Evolutionary conservation across 2,329 filamentous ascomycete genomes (phyloP).

Genomic region (Dothistroma pini): DNA sequence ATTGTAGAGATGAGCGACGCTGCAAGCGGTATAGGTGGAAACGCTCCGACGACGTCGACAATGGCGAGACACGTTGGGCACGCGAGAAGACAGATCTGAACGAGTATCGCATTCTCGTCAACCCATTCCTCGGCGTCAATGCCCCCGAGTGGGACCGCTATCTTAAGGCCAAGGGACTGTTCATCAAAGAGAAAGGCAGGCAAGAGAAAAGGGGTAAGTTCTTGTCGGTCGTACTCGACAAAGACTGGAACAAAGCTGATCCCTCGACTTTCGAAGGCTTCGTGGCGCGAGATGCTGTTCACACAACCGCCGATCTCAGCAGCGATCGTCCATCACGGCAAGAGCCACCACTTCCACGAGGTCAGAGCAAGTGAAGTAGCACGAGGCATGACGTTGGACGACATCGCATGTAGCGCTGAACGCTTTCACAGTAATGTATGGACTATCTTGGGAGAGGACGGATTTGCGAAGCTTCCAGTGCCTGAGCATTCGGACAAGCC

Average conservation of each 20-base stretch:
- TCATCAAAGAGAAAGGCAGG: background rate
- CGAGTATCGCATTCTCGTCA: constrained; percentile 3
- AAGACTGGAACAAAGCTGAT: background rate
- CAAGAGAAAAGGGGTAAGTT: background rate
- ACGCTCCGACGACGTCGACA: background rate
- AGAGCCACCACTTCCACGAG: background rate
- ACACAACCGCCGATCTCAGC: background rate
- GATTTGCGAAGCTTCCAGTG: background rate
- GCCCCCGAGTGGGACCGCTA: background rate
- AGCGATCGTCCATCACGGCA: background rate
- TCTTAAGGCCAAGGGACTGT: background rate
- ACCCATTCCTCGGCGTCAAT: constrained; percentile 1
- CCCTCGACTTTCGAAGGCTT: background rate
- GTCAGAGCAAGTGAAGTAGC: background rate
- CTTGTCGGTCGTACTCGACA: background rate
- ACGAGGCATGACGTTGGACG: background rate
- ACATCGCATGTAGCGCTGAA: background rate
- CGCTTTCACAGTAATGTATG: background rate
- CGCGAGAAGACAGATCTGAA: background rate
- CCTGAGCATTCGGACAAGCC: background rate
- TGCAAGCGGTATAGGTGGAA: background rate
- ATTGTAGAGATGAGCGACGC: background rate
- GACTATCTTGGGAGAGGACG: background rate
- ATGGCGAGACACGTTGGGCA: background rate
- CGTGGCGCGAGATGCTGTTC: constrained; percentile 5